Percentiles rank a stretch among this genome's conserved stretches.
Evolutionary conservation across 768 basidiomycete species (phyloP).

Genomic region (Tulasnella sp.): DNA sequence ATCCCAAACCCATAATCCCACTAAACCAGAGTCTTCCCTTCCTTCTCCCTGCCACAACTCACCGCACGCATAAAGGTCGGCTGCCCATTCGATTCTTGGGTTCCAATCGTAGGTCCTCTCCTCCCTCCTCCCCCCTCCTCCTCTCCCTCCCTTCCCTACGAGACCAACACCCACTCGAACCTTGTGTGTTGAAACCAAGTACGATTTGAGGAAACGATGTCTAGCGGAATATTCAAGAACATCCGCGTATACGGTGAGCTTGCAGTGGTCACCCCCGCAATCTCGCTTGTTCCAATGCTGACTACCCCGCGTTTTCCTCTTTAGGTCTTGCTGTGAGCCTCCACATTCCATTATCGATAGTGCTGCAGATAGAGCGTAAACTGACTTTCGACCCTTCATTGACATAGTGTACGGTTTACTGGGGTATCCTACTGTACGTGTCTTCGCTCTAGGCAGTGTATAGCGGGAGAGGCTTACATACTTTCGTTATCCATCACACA

Average conservation of each 20-base stretch:
- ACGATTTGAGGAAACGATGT: not conserved
- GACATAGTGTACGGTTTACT: conserved; percentile 10
- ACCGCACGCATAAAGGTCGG: not conserved
- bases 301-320: not conserved
- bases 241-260: conserved; percentile 5
- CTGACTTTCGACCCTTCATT: not conserved
- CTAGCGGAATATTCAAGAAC: not conserved
- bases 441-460: not conserved
- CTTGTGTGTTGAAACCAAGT: too few species aligned
- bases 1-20: not conserved
- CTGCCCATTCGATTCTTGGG: not conserved
- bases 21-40: not conserved
- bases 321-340: conserved; percentile 1
- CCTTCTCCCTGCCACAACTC: not conserved
- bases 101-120: not conserved
- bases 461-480: not conserved
- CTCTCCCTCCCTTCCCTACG: not conserved
- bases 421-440: conserved; percentile 19
- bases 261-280: not conserved
- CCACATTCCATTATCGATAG: not conserved
- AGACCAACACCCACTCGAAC: not conserved
- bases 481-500: not conserved
- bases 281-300: not conserved
- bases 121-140: not conserved
- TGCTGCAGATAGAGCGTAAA: not conserved